Base-by-base conservation (phyloP, 441 rosid species). In the Gossypium schwendimanii region DNA sequence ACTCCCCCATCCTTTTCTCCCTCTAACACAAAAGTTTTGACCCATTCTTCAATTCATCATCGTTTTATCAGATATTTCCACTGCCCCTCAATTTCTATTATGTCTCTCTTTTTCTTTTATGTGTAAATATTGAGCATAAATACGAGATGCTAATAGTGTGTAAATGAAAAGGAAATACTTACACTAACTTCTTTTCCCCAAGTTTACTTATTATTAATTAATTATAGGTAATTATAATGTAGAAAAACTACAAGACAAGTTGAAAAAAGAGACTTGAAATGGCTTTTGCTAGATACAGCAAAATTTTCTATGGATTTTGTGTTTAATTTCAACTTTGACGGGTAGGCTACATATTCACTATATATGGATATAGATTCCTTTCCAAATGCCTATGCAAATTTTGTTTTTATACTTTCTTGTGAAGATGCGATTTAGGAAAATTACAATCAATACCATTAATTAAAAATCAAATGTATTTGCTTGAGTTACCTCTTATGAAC, bases 321-420 rank as follows among this genome's bases (percentile, higher is more conserved):
- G 58, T 24, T 49, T n/a, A 2, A 45, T 10, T 45, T 45, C 50
- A 49, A 67, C 33, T 24, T 67, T 49, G 8, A 61, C 28, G 3
- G 36, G 12, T 7, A 31, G 64, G 17, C 54, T 63, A 17, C 36
- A 45, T 4, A 4, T 65, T 23, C 24, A 9, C 58, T 24, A 49
- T 67, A n/a, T 45, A 49, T 67, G 55, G 47, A 33, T n/a, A 31
- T 50, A 69, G 61, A 69, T 69, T 69, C 71, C 61, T 52, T 26
- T 41, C 7, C 23, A 11, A 69, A 54, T 54, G 73, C 14, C 49
- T 11, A 21, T 18, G 14, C 3, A 69, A 33, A 6, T 17, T 53
- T 45, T 65, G n/a, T 33, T 33, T 33, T 33, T 2, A 24, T 23
- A 31, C 23, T 39, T 54, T 70, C 28, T 36, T 62, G 63, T 55